phyloP scores from a whole-genome alignment of 2,329 filamentous ascomycete genomes.

The Dactylellina cionopaga region DNA sequence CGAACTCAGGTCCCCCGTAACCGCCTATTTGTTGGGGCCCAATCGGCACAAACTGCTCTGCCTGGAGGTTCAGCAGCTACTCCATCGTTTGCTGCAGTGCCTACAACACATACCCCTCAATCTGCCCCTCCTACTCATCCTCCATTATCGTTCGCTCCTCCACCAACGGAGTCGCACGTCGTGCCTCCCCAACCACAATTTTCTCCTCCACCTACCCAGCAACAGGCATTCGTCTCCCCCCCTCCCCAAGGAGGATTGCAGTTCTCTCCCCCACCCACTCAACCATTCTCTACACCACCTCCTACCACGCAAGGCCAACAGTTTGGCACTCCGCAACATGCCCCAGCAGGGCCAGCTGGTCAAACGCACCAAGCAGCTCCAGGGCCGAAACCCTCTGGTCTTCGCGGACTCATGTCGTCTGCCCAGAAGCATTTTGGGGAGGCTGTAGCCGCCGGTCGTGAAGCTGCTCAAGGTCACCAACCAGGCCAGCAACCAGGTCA shows the following conservation, averaged over 20 bases:
- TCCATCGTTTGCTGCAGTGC: slow-evolving; percentile 19
- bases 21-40: slow-evolving; percentile 33
- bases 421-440: slow-evolving; percentile 36
- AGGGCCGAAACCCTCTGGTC: slow-evolving; percentile 29
- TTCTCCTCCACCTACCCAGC: slow-evolving; percentile 28
- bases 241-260: slow-evolving; percentile 21
- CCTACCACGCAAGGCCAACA: slow-evolving; percentile 8
- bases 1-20: slow-evolving; percentile 36
- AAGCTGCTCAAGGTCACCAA: slow-evolving; percentile 15
- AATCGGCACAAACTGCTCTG: background rate
- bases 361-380: slow-evolving; percentile 15
- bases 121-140: slow-evolving; percentile 12
- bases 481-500: background rate
- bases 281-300: slow-evolving; percentile 3
- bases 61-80: background rate
- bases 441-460: slow-evolving; percentile 18
- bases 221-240: slow-evolving; percentile 7
- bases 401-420: slow-evolving; percentile 34
- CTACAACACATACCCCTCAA: slow-evolving; percentile 26
- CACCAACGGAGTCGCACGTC: too few relatives aligned
- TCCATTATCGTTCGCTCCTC: background rate
- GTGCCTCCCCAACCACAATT: slow-evolving; percentile 17
- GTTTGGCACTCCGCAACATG: slow-evolving; percentile 8
- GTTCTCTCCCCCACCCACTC: slow-evolving; percentile 25
- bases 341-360: background rate